These are phyloP conservation scores for Candida lessepsii DNA, from an alignment of 805 yeast genomes.

Conservation along the genomic window DNA sequence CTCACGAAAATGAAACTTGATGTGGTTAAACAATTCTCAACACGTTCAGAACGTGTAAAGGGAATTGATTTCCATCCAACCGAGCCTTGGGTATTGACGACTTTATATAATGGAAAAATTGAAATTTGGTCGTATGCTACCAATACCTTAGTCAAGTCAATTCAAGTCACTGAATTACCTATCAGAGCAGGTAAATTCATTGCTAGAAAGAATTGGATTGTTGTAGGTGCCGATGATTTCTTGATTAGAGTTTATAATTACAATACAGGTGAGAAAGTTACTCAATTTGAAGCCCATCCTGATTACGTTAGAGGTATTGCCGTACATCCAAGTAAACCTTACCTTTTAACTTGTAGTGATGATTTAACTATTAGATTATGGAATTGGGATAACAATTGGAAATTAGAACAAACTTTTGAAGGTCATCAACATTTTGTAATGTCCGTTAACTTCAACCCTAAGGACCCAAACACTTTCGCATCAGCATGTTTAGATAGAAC, in stretches of 20 bases:
- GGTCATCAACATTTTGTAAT: slow-evolving; percentile 96
- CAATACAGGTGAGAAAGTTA: slow-evolving; percentile 90
- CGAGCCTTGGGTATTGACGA: slow-evolving; percentile 94
- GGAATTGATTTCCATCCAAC: slow-evolving; percentile 97
- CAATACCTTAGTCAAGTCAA: slow-evolving; percentile 73
- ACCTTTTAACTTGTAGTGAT: slow-evolving; percentile 84
- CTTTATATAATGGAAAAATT: slow-evolving; percentile 85
- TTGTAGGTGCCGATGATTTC: slow-evolving; percentile 95
- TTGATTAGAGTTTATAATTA: slow-evolving; percentile 90
- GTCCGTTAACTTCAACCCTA: slow-evolving; percentile 94
- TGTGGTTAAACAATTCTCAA: slow-evolving; percentile 73
- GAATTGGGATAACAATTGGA: slow-evolving; percentile 98
- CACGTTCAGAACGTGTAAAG: slow-evolving; percentile 95
- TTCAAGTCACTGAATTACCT: slow-evolving; percentile 95
- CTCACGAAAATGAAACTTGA: slow-evolving; percentile 38
- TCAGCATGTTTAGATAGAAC: slow-evolving; percentile 96
- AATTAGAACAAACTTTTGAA: slow-evolving; percentile 82
- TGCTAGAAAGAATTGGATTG: slow-evolving; percentile 96
- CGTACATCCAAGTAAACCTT: slow-evolving; percentile 92
- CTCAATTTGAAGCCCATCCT: slow-evolving; percentile 97
- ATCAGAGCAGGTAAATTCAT: slow-evolving; percentile 93
- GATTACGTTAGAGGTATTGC: slow-evolving; percentile 93
- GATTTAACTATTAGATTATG: slow-evolving; percentile 89
- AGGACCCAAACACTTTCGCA: slow-evolving; percentile 96
- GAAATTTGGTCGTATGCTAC: slow-evolving; percentile 97